These are phyloP conservation scores for Lasiosphaeria ovina DNA, from an alignment of 495 filamentous ascomycete genomes.

Conservation along the genomic window DNA sequence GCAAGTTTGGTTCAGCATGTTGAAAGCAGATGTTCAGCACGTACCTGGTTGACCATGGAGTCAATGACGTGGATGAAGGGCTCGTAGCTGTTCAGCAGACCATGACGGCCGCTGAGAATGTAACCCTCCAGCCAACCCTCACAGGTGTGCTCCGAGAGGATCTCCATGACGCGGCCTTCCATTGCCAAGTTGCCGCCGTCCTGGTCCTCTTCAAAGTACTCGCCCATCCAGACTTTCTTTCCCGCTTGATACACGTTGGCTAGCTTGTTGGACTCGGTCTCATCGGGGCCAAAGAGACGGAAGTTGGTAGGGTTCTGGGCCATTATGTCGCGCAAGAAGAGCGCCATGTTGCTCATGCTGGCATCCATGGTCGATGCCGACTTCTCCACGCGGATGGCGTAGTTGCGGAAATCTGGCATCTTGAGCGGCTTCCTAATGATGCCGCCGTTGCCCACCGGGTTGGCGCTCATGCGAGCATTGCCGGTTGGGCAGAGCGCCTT, in stretches of 20 bases:
- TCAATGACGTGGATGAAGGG: constrained; percentile 78
- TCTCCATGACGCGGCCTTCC: constrained; percentile 72
- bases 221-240: constrained; percentile 75
- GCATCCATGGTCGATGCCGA: constrained; percentile 48
- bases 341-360: constrained; percentile 65
- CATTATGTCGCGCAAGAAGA: constrained; percentile 61
- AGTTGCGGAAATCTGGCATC: constrained; percentile 64
- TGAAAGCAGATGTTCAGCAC: constrained; percentile 4
- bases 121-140: constrained; percentile 79
- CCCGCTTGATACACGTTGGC: constrained; percentile 62
- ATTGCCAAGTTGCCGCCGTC: constrained; percentile 66
- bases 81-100: constrained; percentile 73
- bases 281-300: constrained; percentile 71
- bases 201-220: constrained; percentile 68
- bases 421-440: constrained; percentile 58
- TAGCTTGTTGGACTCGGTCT: constrained; percentile 76
- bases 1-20: not conserved
- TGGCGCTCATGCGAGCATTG: constrained; percentile 65
- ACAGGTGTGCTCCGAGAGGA: constrained; percentile 70
- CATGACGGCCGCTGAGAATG: constrained; percentile 66
- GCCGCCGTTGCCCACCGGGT: constrained; percentile 70
- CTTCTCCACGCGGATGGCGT: constrained; percentile 54
- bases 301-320: constrained; percentile 59
- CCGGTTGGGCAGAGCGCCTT: constrained; percentile 60
- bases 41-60: constrained; percentile 67